Evolutionary conservation across 352 stramenopile species (phyloP).

Genomic region (Thalassiosira livingstoniorum): DNA sequence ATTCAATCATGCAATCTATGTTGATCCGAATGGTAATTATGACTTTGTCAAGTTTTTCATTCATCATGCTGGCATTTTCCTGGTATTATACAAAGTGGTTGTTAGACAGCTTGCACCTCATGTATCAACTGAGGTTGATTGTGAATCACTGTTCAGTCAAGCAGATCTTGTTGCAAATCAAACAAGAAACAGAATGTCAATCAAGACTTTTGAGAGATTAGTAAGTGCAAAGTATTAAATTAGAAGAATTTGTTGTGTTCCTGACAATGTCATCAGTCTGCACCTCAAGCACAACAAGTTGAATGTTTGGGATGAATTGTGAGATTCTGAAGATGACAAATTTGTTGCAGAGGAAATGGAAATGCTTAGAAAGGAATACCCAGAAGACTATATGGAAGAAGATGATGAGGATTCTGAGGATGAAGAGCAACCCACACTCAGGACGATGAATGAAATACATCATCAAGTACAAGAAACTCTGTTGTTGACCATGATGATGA

Average conservation of each 20-base stretch:
- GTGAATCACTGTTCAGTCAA: conserved; percentile 40
- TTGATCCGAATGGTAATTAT: conserved; percentile 30
- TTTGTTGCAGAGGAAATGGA: no score
- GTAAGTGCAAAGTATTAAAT: neutral
- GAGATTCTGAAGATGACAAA: no score
- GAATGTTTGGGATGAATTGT: no score
- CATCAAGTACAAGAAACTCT: no score
- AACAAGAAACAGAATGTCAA: neutral
- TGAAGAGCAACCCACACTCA: no score
- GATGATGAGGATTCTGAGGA: no score
- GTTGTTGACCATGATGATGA: no score
- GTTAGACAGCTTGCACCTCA: conserved; percentile 20
- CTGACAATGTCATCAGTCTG: no score
- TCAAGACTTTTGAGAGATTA: neutral
- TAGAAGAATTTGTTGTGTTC: neutral
- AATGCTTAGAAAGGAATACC: no score
- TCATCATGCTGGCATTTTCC: conserved; percentile 18
- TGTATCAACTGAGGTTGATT: conserved; percentile 36
- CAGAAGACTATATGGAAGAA: no score
- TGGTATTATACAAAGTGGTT: neutral
- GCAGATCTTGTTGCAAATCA: neutral
- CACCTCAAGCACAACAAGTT: no score
- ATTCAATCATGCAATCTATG: conserved; percentile 17
- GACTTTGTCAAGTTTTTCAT: conserved; percentile 21
- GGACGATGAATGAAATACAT: no score